phyloP scores from a whole-genome alignment of 176 grass and related monocot species.

The Calamus simplicifolius region DNA sequence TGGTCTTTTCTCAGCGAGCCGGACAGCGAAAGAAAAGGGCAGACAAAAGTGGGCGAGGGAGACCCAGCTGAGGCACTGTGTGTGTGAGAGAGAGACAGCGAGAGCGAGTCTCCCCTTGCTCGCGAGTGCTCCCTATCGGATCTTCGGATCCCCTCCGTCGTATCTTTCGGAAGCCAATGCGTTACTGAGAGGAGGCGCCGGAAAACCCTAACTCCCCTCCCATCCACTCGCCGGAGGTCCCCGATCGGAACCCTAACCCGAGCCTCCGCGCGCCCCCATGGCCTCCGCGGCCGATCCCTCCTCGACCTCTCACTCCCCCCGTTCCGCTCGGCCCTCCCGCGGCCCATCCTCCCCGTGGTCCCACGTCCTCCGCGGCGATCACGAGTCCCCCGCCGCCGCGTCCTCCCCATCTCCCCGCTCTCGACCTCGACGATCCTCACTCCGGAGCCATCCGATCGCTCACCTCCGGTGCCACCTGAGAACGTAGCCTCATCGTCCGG shows the following conservation, averaged over 20 bases:
- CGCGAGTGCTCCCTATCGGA: too few species aligned
- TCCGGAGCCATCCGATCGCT: neutral
- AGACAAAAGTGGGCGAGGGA: too few species aligned
- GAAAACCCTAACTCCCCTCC: too few species aligned
- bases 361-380: neutral
- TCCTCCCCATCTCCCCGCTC: neutral
- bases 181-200: too few species aligned
- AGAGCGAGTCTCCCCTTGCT: too few species aligned
- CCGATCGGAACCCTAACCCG: slow-evolving; percentile 2
- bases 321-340: neutral
- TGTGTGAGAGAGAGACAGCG: too few species aligned
- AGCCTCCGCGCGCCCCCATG: slow-evolving; percentile 14
- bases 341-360: neutral
- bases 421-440: neutral
- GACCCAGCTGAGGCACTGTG: too few species aligned
- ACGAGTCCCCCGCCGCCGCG: neutral
- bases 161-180: too few species aligned
- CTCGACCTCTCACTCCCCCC: neutral
- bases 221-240: neutral
- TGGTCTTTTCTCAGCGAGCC: too few species aligned
- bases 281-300: slow-evolving; percentile 14
- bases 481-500: slow-evolving; percentile 9
- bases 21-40: too few species aligned
- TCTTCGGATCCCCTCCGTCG: too few species aligned
- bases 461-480: slow-evolving; percentile 8